Evolutionary conservation across 2,329 filamentous ascomycete genomes (phyloP).

Genomic region (Talaromyces pinophilus): DNA sequence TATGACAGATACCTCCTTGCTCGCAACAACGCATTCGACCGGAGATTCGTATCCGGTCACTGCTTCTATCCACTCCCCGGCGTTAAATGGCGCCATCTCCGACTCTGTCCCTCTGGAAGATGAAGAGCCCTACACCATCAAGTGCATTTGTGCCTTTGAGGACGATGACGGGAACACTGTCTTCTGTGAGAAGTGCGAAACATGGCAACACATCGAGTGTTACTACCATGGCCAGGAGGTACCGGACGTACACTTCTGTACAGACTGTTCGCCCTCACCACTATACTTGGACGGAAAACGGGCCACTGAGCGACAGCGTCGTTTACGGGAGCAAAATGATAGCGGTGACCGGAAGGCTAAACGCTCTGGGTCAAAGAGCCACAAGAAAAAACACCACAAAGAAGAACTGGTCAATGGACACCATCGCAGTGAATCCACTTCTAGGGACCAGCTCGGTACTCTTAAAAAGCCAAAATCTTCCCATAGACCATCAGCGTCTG

Average conservation of each 20-base stretch:
- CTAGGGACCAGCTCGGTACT: slow-evolving; percentile 54
- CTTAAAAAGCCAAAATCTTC: slow-evolving; percentile 76
- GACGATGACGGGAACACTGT: slow-evolving; percentile 98
- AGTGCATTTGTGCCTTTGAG: slow-evolving; percentile 91
- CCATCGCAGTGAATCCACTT: slow-evolving; percentile 58
- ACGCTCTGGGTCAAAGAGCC: slow-evolving; percentile 73
- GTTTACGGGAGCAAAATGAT: slow-evolving; percentile 60
- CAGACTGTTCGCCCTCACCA: slow-evolving; percentile 85
- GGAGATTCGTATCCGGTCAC: slow-evolving; percentile 50
- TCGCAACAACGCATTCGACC: slow-evolving; percentile 52
- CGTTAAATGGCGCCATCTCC: slow-evolving; percentile 45
- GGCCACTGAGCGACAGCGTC: slow-evolving; percentile 71
- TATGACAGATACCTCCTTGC: slow-evolving; percentile 57
- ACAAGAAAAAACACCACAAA: slow-evolving; percentile 80
- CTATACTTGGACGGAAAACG: slow-evolving; percentile 70
- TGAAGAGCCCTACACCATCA: slow-evolving; percentile 75
- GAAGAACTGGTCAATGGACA: slow-evolving; percentile 68
- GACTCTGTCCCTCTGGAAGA: slow-evolving; percentile 46
- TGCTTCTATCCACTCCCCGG: slow-evolving; percentile 46
- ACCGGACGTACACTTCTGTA: slow-evolving; percentile 80
- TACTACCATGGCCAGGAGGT: slow-evolving; percentile 81
- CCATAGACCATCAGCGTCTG: slow-evolving; percentile 76
- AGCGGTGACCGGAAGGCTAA: slow-evolving; percentile 71
- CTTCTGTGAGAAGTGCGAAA: slow-evolving; percentile 91
- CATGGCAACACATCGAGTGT: slow-evolving; percentile 97